Evolutionary conservation across 1,284 basidiomycete species (phyloP).

Genomic region (Trichosporon faecale): DNA sequence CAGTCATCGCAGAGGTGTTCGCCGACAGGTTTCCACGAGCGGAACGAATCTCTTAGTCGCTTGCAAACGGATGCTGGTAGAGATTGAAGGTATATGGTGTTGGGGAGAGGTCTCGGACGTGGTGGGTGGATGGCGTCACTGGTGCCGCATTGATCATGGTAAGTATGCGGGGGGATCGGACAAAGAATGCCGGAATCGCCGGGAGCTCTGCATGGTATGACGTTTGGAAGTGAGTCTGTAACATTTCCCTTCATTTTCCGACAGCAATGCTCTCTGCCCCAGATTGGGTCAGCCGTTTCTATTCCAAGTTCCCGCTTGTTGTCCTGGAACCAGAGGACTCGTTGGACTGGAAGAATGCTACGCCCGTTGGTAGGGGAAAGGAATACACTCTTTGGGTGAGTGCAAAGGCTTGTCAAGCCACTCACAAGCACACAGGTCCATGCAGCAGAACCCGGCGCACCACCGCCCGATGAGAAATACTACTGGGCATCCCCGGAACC

Average conservation of each 20-base stretch:
- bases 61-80: background rate
- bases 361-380: background rate
- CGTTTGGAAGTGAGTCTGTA: background rate
- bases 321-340: slow-evolving; percentile 42
- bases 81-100: background rate
- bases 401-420: background rate
- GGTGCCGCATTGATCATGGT: background rate
- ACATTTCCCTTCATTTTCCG: background rate
- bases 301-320: slow-evolving; percentile 49
- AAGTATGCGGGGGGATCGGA: background rate
- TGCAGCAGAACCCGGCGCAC: slow-evolving; percentile 14
- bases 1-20: slow-evolving; percentile 14
- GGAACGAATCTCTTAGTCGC: background rate
- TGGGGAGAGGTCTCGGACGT: background rate
- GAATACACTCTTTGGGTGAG: slow-evolving; percentile 33
- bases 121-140: slow-evolving; percentile 7
- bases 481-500: slow-evolving; percentile 40
- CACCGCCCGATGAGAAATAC: slow-evolving; percentile 27
- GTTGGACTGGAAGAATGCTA: slow-evolving; percentile 30
- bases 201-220: background rate
- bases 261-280: slow-evolving; percentile 36
- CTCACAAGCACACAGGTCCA: slow-evolving; percentile 26
- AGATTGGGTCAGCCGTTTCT: slow-evolving; percentile 39
- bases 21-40: background rate
- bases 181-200: background rate